Base-by-base conservation (phyloP, 768 basidiomycete species). In the Lactarius deliciosus region DNA sequence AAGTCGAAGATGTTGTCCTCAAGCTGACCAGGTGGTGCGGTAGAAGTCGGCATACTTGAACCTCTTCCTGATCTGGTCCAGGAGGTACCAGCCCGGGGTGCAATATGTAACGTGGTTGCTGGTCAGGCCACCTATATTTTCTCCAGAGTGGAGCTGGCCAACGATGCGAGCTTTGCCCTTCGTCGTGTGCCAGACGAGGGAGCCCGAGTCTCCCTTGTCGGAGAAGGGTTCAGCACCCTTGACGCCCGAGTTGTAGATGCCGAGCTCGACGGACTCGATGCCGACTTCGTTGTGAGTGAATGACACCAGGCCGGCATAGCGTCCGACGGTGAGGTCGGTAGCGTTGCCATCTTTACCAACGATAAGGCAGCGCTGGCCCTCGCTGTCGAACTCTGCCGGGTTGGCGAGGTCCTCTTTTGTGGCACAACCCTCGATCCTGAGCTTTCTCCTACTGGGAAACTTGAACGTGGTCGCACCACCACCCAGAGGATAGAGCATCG, bases 341-440 rank as follows among this genome's bases (percentile, higher is more conserved):
- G 45, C 38, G 22, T 50, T 47, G 15, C 57, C 57, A 22, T 47
- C 56, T n/a, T 58, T 64, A 18, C 32, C 25, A 2, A 58, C 63
- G 1, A 64, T 50, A 30, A 64, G 45, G 57, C 25, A 64, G 25
- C 16, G 63, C 45, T 38, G 34, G 63, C 63, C 57, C 28, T 64
- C 56, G 8, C 22, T 57, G 22, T 64, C 45, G 56, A 47, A 30
- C 57, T 28, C 30, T 5, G 32, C 25, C 1, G 63, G 63, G 56
- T 9, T 0, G 63, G 43, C 63, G 1, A 64, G 63, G 43, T 57
- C 34, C 34, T 50, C 63, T 5, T 58, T 43, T 20, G 41, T 43
- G 41, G 18, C 18, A 8, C 41, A 43, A 20, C 41, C 41, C 41
- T 43, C 41, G 18, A 43, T 43, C 41, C 41, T 20, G 18, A 43